Percentiles rank a stretch among this genome's conserved stretches.
Evolutionary conservation across 129 eudicot species (phyloP).

Genomic region (Chrysanthemum makinoi): DNA sequence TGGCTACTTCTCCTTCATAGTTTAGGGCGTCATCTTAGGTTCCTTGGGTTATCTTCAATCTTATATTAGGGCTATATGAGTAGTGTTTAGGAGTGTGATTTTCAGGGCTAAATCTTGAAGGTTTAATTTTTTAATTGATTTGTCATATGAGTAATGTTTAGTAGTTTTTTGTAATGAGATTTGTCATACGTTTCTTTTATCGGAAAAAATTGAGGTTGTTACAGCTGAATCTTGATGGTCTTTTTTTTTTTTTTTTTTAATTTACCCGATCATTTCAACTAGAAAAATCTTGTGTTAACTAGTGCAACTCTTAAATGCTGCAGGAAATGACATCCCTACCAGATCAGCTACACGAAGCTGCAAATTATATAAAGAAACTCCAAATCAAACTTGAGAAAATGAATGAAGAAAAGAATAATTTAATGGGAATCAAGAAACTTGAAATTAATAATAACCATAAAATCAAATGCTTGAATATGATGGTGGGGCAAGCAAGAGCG

Average conservation of each 20-base stretch:
- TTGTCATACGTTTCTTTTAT: too few relatives aligned
- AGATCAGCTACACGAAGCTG: constrained; percentile 77
- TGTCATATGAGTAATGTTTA: too few relatives aligned
- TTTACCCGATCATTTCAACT: background rate
- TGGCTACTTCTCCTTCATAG: background rate
- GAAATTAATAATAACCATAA: constrained; percentile 16
- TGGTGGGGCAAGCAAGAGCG: constrained; percentile 15
- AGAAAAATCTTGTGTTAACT: too few relatives aligned
- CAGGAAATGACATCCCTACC: constrained; percentile 58
- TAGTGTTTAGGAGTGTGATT: too few relatives aligned
- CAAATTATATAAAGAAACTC: constrained; percentile 63
- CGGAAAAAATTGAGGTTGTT: too few relatives aligned
- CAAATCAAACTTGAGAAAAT: constrained; percentile 59
- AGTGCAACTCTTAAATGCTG: constrained; percentile 1
- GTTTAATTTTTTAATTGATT: constrained; percentile 3
- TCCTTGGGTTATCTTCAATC: background rate
- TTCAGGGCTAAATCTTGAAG: constrained; percentile 2
- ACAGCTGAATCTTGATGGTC: background rate
- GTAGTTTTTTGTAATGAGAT: too few relatives aligned
- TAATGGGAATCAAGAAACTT: constrained; percentile 15
- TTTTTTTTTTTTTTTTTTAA: background rate
- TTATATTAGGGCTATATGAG: too few relatives aligned
- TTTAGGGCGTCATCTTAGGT: background rate
- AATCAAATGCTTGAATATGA: constrained; percentile 1
- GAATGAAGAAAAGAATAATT: constrained; percentile 54